Evolutionary conservation across 495 filamentous ascomycete genomes (phyloP), one percentile per base, ranked within the genome.

Genomic region (Poronia punctata): DNA sequence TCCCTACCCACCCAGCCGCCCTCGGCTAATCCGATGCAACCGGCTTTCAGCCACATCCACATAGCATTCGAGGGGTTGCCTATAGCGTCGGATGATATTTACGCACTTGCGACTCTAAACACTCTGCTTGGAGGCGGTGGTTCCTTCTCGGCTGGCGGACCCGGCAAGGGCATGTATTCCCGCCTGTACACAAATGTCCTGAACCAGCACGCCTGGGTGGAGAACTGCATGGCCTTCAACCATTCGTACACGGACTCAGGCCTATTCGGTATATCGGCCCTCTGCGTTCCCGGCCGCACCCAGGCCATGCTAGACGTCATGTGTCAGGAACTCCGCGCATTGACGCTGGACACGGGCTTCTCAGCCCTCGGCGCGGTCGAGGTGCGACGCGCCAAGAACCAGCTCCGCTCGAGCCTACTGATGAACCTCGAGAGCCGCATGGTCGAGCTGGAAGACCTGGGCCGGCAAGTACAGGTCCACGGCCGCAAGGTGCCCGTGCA

Each of bases 351-450:
- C 22, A 74, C 65, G 7, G 84, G 83, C 6, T 83, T 75, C 52
- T 63, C 71, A 6, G 67, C 80, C 2, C 72, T 99, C n/a, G 73
- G 82, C 48, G 57, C 74, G 2, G 75, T 68, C 29, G 92, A 97
- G 65, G 92, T 99, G 17, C 80, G 82, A 57, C 79, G 92, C n/a
- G 92, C 92, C 8, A 99, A 99, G 76, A 99, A 99, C 57, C 93
- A 97, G 68, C 79, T 99, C 23, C 75, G 87, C 24, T 88, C 82
- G 9, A 84, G 81, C 27, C 68, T 99, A 17, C 75, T 99, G 26
- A 97, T 99, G 93, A 99, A 99, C 65, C 75, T 99, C 0, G 92
- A 99, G 68, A 85, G 79, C 43, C 77, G 93, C 28, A 96, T 97
- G 92, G 87, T 97, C 9, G 93, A 96, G 63, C 68, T 99, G n/a